Conservation (phyloP, 208 protist species). For the Acanthamoeba quina region DNA sequence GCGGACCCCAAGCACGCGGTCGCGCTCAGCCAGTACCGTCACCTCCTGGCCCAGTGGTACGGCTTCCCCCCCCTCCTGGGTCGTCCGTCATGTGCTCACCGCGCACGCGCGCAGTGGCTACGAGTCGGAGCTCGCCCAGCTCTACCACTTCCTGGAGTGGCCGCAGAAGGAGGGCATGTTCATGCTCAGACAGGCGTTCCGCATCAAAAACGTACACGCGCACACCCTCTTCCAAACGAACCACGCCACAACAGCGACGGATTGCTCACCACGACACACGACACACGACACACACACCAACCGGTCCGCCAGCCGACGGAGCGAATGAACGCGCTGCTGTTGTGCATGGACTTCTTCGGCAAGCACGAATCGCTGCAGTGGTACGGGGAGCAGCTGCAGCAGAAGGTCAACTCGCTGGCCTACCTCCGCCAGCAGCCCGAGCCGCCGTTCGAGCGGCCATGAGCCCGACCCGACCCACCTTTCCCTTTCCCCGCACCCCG, state of each 20-base stretch:
- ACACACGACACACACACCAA: too few relatives aligned
- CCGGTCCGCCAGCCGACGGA: background rate
- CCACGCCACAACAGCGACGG: background rate
- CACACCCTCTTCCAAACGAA: background rate
- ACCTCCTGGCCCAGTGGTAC: constrained; percentile 3
- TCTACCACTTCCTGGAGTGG: constrained; percentile 12
- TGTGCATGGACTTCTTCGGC: background rate
- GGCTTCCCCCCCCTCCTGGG: background rate
- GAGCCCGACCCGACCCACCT: background rate
- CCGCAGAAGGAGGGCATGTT: background rate
- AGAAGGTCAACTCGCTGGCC: background rate
- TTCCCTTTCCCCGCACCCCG: too few relatives aligned
- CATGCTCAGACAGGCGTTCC: constrained; percentile 7
- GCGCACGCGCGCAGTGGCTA: background rate
- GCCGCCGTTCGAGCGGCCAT: background rate
- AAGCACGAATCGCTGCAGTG: constrained; percentile 15
- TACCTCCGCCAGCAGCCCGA: background rate
- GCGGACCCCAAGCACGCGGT: background rate
- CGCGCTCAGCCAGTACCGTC: background rate
- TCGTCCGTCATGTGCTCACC: too few relatives aligned
- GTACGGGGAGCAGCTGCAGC: constrained; percentile 6
- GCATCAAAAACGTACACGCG: constrained; percentile 15
- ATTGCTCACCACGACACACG: too few relatives aligned
- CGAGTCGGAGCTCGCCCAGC: background rate
- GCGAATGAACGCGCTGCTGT: background rate